Base-by-base conservation (phyloP, 106 monocot genomes). In the Iris macrosiphon region DNA sequence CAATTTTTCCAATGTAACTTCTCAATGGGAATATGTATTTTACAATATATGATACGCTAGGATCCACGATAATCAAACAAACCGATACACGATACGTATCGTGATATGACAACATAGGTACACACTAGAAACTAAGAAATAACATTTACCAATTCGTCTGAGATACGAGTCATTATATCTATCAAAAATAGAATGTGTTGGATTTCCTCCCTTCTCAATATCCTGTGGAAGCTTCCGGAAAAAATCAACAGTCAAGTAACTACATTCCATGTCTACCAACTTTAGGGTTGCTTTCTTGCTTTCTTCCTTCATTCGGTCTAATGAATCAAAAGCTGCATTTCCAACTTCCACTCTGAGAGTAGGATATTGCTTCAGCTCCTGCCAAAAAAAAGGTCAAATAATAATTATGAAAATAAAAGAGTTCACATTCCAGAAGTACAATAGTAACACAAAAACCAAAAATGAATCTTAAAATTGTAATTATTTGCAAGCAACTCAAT, bases 141-240 rank as follows among this genome's bases (percentile, higher is more conserved):
- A 11, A 77, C 30, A 35, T 35, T 59, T 69, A 90, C 90, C 84
- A 49, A 90, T 81, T 57, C 90, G 58, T 37, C 75, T 77, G 15
- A 90, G 90, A 58, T 90, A 90, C 1, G 78, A 72, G 42, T 90
- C 90, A 65, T 81, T 90, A 26, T 90, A 90, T 76, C 90, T 71
- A 42, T 85, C 90, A 51, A 90, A 90, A 40, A 90, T 81, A 26
- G 90, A 90, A 52, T 78, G 81, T 48, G 84, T 74, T 22, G 84
- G 84, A 78, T 80, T 85, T 61, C 90, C 90, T 1, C 90, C 90
- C 72, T 85, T 90, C 72, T 90, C 89, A 46, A 85, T 42, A 61
- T 90, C 90, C 51, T 90, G 85, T 46, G 90, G 90, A 66, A 90
- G 84, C 67, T 85, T 90, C 52, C 90, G 64, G 72, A 90, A 90